These are phyloP conservation scores for Xylariaceae sp. DNA, from an alignment of 2,329 filamentous ascomycete genomes.

Conservation along the genomic window DNA sequence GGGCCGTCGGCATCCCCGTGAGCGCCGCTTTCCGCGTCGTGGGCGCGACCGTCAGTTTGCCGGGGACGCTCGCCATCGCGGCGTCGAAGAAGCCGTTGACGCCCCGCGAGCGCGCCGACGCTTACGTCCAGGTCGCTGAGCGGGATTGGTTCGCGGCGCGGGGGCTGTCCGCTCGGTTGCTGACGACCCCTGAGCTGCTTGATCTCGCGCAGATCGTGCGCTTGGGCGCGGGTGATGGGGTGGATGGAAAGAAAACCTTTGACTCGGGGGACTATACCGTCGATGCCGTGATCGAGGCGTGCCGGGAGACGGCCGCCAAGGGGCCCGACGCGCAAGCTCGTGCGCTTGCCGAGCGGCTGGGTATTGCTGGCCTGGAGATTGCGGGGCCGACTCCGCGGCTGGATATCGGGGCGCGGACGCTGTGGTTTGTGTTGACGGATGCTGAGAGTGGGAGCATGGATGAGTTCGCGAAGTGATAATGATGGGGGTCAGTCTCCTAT, in stretches of 20 bases:
- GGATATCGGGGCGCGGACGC: conserved; percentile 9
- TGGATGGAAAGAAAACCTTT: too few relatives aligned
- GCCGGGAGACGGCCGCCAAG: background rate
- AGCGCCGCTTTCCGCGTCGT: conserved; percentile 35
- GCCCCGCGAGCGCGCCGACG: conserved; percentile 37
- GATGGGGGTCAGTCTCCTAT: too few relatives aligned
- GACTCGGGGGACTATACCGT: background rate
- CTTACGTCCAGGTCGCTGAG: conserved; percentile 41
- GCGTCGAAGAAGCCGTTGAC: conserved; percentile 37
- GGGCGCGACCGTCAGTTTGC: conserved; percentile 35
- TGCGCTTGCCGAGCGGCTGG: conserved; percentile 8
- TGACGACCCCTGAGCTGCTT: conserved; percentile 10
- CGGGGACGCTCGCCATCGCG: conserved; percentile 32
- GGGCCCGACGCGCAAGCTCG: conserved; percentile 7
- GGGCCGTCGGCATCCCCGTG: conserved; percentile 37
- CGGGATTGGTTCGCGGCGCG: conserved; percentile 40
- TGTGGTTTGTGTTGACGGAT: conserved; percentile 16
- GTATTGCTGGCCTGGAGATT: conserved; percentile 11
- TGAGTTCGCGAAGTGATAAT: background rate
- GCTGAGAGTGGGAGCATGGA: background rate
- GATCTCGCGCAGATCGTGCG: background rate
- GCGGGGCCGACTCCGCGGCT: background rate
- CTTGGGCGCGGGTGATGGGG: background rate
- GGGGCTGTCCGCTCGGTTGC: conserved; percentile 26
- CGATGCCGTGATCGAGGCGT: conserved; percentile 5